These are phyloP conservation scores for Colletotrichum ledebouriae DNA, from an alignment of 2,329 filamentous ascomycete genomes.

Conservation along the genomic window DNA sequence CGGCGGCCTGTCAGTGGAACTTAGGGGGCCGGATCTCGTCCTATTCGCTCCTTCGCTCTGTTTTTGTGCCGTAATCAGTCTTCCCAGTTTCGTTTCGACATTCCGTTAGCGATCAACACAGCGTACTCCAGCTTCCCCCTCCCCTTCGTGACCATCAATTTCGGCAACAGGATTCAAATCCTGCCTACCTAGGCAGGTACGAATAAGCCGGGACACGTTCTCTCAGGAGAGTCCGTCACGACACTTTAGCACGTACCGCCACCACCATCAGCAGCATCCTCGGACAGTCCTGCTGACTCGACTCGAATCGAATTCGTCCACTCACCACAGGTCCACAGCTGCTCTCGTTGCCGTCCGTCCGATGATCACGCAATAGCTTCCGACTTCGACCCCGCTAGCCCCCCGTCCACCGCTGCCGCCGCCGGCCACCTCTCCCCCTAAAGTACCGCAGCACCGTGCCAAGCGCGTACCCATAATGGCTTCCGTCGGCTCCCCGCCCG, in stretches of 20 bases:
- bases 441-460: conserved; percentile 24
- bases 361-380: conserved; percentile 41
- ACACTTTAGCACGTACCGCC: conserved; percentile 16
- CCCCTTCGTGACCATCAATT: neutral
- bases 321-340: neutral
- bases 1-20: conserved; percentile 27
- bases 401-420: conserved; percentile 14
- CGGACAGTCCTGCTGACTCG: conserved; percentile 21
- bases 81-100: conserved; percentile 35
- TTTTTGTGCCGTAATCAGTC: conserved; percentile 7
- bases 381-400: conserved; percentile 15
- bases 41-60: conserved; percentile 17
- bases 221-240: conserved; percentile 5
- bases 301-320: neutral
- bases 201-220: too few relatives aligned
- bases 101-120: conserved; percentile 39
- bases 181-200: neutral
- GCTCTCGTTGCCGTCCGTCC: conserved; percentile 16
- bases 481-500: conserved; percentile 44
- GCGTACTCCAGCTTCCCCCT: neutral
- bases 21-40: conserved; percentile 15
- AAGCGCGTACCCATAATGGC: conserved; percentile 41
- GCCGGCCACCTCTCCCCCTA: conserved; percentile 14
- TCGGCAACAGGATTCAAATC: conserved; percentile 17
- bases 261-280: neutral